A percentile compares a stretch with the other conserved stretches of the same genome.
phyloP scores from a whole-genome alignment of 2,329 filamentous ascomycete species.

The Sporothrix globosa region DNA sequence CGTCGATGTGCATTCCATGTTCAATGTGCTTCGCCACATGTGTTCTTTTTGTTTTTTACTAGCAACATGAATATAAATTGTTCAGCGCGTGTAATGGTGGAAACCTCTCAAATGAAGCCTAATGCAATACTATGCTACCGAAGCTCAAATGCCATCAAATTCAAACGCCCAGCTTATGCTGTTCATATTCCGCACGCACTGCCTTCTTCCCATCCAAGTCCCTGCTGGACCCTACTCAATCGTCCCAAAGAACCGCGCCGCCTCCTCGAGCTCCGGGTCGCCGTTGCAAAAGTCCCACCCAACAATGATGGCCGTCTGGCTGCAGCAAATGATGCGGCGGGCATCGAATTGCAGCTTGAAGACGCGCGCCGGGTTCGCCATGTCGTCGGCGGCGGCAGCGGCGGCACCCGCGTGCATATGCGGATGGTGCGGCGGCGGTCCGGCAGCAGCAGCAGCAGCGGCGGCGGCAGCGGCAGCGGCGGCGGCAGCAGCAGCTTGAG shows the following conservation, averaged over 20 bases:
- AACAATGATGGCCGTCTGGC: constrained; percentile 86
- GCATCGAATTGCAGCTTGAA: constrained; percentile 98
- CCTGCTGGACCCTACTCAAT: constrained; percentile 49
- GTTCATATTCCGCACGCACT: no score
- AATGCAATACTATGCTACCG: no score
- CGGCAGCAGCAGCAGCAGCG: neutral
- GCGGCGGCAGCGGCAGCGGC: neutral
- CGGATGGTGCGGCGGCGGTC: constrained; percentile 43
- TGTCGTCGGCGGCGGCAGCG: constrained; percentile 44
- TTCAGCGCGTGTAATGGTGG: no score
- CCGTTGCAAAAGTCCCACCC: constrained; percentile 97
- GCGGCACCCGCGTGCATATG: constrained; percentile 50
- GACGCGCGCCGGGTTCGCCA: constrained; percentile 62
- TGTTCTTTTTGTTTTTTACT: no score
- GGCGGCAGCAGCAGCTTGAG: neutral
- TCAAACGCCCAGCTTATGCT: neutral
- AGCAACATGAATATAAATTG: no score
- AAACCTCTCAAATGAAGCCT: no score
- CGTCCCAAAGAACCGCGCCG: constrained; percentile 74
- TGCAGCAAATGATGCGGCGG: constrained; percentile 89
- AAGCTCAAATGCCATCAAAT: neutral
- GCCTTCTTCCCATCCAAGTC: no score
- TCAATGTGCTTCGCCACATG: no score
- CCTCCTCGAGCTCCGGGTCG: constrained; percentile 77
- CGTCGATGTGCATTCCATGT: no score